These are phyloP conservation scores for Strigomonas culicis DNA, from an alignment of 208 protist species.

Conservation along the genomic window DNA sequence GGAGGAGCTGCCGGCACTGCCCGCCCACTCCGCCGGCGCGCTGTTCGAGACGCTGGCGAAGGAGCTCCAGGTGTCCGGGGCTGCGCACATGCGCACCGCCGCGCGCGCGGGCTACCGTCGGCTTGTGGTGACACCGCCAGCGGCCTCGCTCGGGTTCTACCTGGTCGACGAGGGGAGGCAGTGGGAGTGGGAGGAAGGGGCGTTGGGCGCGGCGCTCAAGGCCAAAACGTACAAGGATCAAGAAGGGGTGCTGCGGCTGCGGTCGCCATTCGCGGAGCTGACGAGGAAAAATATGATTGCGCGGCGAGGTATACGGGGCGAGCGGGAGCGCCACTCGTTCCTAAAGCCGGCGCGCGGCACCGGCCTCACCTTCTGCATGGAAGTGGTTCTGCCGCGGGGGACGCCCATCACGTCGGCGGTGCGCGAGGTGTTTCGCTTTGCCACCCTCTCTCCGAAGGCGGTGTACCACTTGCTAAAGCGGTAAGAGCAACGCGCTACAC, in stretches of 20 bases:
- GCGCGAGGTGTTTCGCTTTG: slow-evolving; percentile 69
- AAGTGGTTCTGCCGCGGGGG: slow-evolving; percentile 57
- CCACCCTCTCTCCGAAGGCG: slow-evolving; percentile 57
- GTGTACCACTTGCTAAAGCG: slow-evolving; percentile 34
- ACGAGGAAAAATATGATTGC: slow-evolving; percentile 55
- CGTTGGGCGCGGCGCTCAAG: slow-evolving; percentile 25
- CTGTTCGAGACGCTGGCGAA: slow-evolving; percentile 32
- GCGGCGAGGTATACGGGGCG: slow-evolving; percentile 57
- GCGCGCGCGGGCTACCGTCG: slow-evolving; percentile 51
- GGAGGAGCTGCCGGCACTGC: slow-evolving; percentile 22
- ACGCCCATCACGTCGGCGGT: slow-evolving; percentile 59
- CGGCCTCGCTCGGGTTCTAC: slow-evolving; percentile 35
- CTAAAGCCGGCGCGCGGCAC: slow-evolving; percentile 63
- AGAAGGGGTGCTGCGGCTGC: slow-evolving; percentile 62
- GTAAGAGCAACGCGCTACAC: neutral
- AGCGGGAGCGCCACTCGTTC: slow-evolving; percentile 50
- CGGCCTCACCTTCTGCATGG: slow-evolving; percentile 68
- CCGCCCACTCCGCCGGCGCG: slow-evolving; percentile 15
- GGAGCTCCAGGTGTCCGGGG: slow-evolving; percentile 54
- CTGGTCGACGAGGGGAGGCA: slow-evolving; percentile 59
- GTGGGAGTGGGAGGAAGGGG: slow-evolving; percentile 73
- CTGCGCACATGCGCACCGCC: slow-evolving; percentile 45
- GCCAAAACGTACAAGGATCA: slow-evolving; percentile 55
- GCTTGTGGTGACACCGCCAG: slow-evolving; percentile 33
- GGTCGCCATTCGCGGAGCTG: slow-evolving; percentile 48